A percentile compares a stretch with the other conserved stretches of the same genome.
Evolutionary conservation across 179 eudicot genomes (phyloP).

Genomic region (Spinacia oleracea): DNA sequence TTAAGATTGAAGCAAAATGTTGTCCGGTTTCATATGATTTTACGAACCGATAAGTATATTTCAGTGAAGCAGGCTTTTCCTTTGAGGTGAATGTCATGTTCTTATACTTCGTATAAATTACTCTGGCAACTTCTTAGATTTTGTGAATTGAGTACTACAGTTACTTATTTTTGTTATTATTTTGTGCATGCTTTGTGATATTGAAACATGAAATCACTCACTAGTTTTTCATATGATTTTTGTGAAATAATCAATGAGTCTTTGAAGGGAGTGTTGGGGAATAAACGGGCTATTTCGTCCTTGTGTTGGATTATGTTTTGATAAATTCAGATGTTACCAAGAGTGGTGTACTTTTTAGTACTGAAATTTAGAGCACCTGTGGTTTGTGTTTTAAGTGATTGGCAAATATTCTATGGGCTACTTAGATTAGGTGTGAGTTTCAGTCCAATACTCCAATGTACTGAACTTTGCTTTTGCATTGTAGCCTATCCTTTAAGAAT

Average conservation of each 20-base stretch:
- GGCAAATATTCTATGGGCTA: background rate
- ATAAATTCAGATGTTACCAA: too few relatives aligned
- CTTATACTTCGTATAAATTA: background rate
- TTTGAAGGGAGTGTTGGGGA: background rate
- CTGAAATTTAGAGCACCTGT: background rate
- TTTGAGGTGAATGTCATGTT: constrained; percentile 30
- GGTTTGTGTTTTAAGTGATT: background rate
- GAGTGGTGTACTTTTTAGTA: background rate
- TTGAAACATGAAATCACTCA: background rate
- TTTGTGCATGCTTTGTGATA: constrained; percentile 6
- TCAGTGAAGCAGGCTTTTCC: constrained; percentile 26
- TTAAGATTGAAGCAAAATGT: constrained; percentile 29
- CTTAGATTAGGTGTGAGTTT: background rate
- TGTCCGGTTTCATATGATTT: constrained; percentile 20
- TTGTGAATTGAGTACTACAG: background rate
- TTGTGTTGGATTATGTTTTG: background rate
- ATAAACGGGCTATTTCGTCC: background rate
- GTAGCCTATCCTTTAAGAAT: background rate
- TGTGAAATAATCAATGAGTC: background rate
- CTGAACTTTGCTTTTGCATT: background rate
- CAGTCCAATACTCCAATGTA: background rate
- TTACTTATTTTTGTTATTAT: background rate
- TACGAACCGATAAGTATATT: constrained; percentile 22
- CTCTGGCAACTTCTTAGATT: background rate
- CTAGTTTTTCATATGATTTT: background rate